phyloP scores from a whole-genome alignment of 163 green algal genomes.

The Prototheca wickerhamii region DNA sequence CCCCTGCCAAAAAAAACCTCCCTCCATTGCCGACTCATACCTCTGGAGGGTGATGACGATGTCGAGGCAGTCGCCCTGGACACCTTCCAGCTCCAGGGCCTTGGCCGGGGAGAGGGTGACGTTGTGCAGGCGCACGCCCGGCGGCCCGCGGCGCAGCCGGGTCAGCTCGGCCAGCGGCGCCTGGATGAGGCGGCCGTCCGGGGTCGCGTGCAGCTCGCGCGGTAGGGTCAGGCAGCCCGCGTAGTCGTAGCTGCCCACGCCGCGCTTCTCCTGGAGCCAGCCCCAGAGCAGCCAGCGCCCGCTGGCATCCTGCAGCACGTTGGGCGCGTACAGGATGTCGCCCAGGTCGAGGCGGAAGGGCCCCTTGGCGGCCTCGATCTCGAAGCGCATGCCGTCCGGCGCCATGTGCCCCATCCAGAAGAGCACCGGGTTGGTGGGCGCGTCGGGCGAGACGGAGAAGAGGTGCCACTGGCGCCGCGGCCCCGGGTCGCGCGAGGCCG shows the following conservation, averaged over 20 bases:
- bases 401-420: conserved; percentile 60
- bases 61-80: conserved; percentile 36
- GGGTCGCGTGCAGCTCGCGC: conserved; percentile 42
- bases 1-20: background rate
- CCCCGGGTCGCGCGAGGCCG: background rate
- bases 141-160: conserved; percentile 22
- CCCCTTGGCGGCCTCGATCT: conserved; percentile 35
- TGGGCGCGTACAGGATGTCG: conserved; percentile 81
- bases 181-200: conserved; percentile 30
- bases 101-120: conserved; percentile 24
- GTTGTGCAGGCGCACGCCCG: conserved; percentile 14
- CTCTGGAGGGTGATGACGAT: conserved; percentile 45
- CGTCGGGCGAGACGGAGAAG: conserved; percentile 60
- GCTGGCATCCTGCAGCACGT: conserved; percentile 63
- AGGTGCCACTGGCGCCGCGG: conserved; percentile 25
- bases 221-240: conserved; percentile 70
- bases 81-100: conserved; percentile 23
- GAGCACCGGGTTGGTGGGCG: conserved; percentile 72
- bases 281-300: conserved; percentile 69
- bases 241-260: conserved; percentile 60
- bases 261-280: conserved; percentile 75
- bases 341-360: conserved; percentile 72
- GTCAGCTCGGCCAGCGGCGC: conserved; percentile 47
- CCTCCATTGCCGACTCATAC: conserved; percentile 5
- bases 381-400: conserved; percentile 1